Conservation (phyloP, 2,329 filamentous ascomycete species). For the Cladophialophora immunda region DNA sequence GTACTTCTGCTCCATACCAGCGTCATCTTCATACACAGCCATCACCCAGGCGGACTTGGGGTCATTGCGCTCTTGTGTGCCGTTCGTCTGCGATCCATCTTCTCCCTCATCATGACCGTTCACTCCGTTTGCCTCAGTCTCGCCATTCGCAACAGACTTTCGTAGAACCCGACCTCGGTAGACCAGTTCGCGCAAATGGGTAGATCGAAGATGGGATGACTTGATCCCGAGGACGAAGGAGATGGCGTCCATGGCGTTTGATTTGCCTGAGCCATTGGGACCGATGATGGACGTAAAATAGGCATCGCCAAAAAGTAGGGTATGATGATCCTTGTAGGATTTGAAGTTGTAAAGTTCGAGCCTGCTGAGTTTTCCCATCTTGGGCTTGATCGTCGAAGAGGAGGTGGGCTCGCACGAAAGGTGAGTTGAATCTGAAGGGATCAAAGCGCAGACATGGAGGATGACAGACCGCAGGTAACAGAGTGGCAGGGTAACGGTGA, state of each 20-base stretch:
- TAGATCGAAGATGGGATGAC: conserved; percentile 94
- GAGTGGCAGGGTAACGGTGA: background rate
- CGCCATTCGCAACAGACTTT: conserved; percentile 90
- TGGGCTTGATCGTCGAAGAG: conserved; percentile 45
- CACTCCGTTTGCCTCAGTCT: conserved; percentile 65
- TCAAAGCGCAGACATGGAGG: conserved; percentile 11
- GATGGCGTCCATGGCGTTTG: conserved; percentile 99
- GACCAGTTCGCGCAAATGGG: conserved; percentile 91
- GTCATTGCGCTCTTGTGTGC: conserved; percentile 71
- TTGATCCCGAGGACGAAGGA: conserved; percentile 99
- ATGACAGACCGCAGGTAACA: background rate
- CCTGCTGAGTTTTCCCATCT: conserved; percentile 94
- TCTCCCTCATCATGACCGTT: conserved; percentile 72
- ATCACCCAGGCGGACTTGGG: conserved; percentile 98
- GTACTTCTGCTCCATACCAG: conserved; percentile 93
- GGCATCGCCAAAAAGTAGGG: conserved; percentile 91
- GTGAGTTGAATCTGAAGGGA: background rate
- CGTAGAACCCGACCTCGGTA: conserved; percentile 94
- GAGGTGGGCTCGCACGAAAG: conserved; percentile 30
- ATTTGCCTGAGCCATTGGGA: conserved; percentile 99
- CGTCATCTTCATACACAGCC: conserved; percentile 98
- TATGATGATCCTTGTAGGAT: conserved; percentile 97
- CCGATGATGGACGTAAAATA: conserved; percentile 99
- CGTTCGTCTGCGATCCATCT: conserved; percentile 67
- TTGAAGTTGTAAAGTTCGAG: conserved; percentile 99